phyloP scores from a whole-genome alignment of 163 green algal genomes.

The Scenedesmus sp. region DNA sequence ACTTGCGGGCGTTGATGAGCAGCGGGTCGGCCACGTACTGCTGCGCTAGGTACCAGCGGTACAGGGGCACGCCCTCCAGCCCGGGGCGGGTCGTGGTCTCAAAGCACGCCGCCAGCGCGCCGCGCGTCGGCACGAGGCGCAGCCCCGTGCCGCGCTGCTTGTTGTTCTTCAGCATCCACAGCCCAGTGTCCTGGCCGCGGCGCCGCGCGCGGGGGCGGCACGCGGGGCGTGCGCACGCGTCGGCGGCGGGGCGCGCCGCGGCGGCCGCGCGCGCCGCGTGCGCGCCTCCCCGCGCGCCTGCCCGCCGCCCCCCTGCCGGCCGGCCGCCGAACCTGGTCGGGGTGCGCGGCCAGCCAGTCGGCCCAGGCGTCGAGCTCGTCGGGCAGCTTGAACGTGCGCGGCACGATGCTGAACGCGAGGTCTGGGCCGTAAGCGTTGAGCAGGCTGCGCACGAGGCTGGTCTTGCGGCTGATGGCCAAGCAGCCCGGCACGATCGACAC shows the following conservation, averaged over 20 bases:
- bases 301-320: not conserved
- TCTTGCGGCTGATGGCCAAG: conserved; percentile 64
- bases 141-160: conserved; percentile 63
- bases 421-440: conserved; percentile 40
- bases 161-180: conserved; percentile 78
- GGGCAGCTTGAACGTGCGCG: conserved; percentile 67
- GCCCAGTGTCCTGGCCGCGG: conserved; percentile 43
- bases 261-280: not conserved
- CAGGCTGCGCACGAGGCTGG: conserved; percentile 53
- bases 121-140: conserved; percentile 52
- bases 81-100: conserved; percentile 62
- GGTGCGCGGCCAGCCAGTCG: conserved; percentile 28
- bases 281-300: too few species aligned
- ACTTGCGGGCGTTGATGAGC: conserved; percentile 70
- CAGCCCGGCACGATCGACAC: conserved; percentile 58
- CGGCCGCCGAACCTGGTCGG: conserved; percentile 4
- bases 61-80: conserved; percentile 57
- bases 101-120: conserved; percentile 62
- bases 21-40: conserved; percentile 53
- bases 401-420: conserved; percentile 57
- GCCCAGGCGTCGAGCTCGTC: conserved; percentile 67
- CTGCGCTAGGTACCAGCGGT: conserved; percentile 74
- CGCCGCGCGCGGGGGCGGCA: too few species aligned
- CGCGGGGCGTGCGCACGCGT: too few species aligned
- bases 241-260: too few species aligned